Evolutionary conservation across 257 asterid genomes (phyloP).

Genomic region (Misopates orontium): DNA sequence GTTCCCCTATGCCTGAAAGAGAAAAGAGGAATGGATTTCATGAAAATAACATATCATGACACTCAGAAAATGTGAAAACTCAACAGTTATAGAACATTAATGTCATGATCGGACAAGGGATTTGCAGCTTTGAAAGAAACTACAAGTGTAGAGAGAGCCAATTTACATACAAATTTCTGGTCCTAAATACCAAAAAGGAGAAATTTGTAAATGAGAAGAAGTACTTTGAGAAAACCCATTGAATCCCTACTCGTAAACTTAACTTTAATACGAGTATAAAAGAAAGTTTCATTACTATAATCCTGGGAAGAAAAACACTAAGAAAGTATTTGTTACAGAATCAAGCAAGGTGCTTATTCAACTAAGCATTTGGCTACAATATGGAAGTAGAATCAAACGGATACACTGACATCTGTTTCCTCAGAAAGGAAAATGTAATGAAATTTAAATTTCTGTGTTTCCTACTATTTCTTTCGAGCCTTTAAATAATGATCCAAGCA

Average conservation of each 20-base stretch:
- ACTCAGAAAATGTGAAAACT: no score
- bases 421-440: background rate
- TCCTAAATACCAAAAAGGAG: background rate
- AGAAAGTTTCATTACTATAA: background rate
- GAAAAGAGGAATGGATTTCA: background rate
- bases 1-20: constrained; percentile 62
- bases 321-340: no score
- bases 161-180: no score
- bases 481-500: background rate
- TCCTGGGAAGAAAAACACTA: background rate
- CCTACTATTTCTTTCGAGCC: background rate
- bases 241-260: background rate
- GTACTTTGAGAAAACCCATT: no score
- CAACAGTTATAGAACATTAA: no score
- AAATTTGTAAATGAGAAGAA: no score
- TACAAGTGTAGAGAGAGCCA: no score
- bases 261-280: background rate
- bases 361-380: no score
- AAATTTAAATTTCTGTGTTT: background rate
- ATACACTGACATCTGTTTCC: background rate
- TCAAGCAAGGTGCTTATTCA: no score
- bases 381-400: background rate
- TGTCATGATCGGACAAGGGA: no score
- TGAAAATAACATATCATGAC: no score
- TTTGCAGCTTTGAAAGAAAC: no score